phyloP scores from a whole-genome alignment of 148 eudicot species.

The Rhododendron henanense region DNA sequence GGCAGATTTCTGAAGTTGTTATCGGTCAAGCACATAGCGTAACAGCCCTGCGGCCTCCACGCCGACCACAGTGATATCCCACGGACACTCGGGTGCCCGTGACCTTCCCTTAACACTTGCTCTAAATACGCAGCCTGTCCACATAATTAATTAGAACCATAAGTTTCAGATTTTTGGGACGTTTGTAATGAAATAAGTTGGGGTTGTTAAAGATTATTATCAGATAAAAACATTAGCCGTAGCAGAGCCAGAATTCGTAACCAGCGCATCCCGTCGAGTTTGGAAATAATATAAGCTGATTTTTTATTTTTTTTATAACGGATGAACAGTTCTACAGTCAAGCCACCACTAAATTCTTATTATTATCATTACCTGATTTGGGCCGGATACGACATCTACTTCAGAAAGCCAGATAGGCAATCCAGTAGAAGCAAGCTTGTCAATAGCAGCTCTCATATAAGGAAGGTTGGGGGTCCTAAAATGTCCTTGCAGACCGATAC shows the following conservation, averaged over 20 bases:
- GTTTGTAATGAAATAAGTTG: background rate
- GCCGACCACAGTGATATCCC: constrained; percentile 64
- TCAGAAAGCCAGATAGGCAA: constrained; percentile 53
- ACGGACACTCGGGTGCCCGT: constrained; percentile 35
- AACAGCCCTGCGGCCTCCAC: constrained; percentile 48
- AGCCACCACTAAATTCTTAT: no score
- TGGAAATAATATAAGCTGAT: no score
- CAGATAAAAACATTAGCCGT: no score
- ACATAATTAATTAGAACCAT: background rate
- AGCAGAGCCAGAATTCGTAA: no score
- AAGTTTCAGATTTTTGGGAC: background rate
- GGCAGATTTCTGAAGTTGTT: constrained; percentile 51
- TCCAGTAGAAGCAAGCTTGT: constrained; percentile 28
- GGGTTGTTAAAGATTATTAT: background rate
- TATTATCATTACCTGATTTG: constrained; percentile 30
- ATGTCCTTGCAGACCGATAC: constrained; percentile 42
- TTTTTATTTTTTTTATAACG: no score
- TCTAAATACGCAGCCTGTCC: constrained; percentile 37
- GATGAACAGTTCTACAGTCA: no score
- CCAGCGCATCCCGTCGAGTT: no score
- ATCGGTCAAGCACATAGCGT: constrained; percentile 52
- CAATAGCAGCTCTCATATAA: constrained; percentile 43
- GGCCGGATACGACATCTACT: constrained; percentile 29
- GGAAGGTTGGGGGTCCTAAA: constrained; percentile 27
- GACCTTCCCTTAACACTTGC: constrained; percentile 43